phyloP scores from a whole-genome alignment of 1,139 yeast genomes.

The Petasospora rhodanensis region DNA sequence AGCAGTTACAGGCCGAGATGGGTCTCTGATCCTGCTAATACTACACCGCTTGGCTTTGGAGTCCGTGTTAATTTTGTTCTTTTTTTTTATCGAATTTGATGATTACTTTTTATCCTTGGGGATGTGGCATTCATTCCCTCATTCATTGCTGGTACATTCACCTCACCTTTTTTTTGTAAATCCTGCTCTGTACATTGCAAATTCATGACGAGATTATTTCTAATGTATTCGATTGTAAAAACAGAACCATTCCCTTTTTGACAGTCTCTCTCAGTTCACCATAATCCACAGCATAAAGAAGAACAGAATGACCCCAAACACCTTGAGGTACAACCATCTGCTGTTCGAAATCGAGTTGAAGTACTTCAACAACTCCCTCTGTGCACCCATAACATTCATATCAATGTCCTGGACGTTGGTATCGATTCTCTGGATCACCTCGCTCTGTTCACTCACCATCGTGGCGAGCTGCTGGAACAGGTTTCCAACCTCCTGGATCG shows the following conservation, averaged over 20 bases:
- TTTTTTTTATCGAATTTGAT: too few relatives aligned
- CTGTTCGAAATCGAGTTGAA: conserved; percentile 85
- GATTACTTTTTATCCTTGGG: neutral
- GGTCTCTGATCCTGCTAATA: conserved; percentile 35
- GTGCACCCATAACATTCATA: conserved; percentile 88
- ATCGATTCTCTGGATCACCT: conserved; percentile 91
- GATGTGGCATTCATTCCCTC: neutral
- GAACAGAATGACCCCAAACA: conserved; percentile 80
- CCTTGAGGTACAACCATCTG: conserved; percentile 86
- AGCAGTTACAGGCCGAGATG: conserved; percentile 92
- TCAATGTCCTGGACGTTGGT: conserved; percentile 92
- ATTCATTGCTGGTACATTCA: too few relatives aligned
- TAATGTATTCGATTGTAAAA: too few relatives aligned
- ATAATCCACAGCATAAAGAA: conserved; percentile 77
- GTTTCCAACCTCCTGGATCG: conserved; percentile 94
- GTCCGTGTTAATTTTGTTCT: too few relatives aligned
- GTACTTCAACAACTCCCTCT: conserved; percentile 85
- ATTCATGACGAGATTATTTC: too few relatives aligned
- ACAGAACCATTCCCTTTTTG: neutral
- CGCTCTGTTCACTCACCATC: conserved; percentile 98
- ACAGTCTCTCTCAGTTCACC: conserved; percentile 42
- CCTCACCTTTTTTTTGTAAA: too few relatives aligned
- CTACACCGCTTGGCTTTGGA: too few relatives aligned
- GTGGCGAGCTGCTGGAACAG: conserved; percentile 92
- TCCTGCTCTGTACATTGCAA: too few relatives aligned